These are phyloP conservation scores for Periconia macrospinosa DNA, from an alignment of 2,329 filamentous ascomycete genomes.

Conservation along the genomic window DNA sequence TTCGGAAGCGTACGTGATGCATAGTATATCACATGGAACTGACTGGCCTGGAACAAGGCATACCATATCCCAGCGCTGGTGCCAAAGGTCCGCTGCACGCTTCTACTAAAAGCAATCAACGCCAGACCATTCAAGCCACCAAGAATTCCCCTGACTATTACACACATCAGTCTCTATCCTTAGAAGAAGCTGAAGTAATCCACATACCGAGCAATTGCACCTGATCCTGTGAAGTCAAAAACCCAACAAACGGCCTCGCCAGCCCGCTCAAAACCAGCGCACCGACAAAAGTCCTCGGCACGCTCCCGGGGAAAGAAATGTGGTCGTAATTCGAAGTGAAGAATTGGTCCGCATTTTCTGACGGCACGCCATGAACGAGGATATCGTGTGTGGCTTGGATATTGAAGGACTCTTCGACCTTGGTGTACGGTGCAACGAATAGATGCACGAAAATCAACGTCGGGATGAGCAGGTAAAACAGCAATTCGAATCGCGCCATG, in stretches of 20 bases:
- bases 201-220: slow-evolving; percentile 59
- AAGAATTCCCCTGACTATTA: slow-evolving; percentile 70
- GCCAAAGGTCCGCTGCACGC: slow-evolving; percentile 70
- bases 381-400: slow-evolving; percentile 93
- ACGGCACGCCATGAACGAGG: slow-evolving; percentile 75
- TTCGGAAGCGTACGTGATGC: slow-evolving; percentile 90
- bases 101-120: slow-evolving; percentile 66
- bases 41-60: slow-evolving; percentile 72
- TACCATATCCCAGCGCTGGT: slow-evolving; percentile 74
- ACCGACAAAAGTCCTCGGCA: slow-evolving; percentile 88
- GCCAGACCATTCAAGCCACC: slow-evolving; percentile 74
- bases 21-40: slow-evolving; percentile 95
- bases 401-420: slow-evolving; percentile 98
- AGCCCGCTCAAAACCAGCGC: slow-evolving; percentile 73
- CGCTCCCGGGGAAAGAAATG: slow-evolving; percentile 84
- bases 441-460: slow-evolving; percentile 63
- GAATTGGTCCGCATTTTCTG: slow-evolving; percentile 54
- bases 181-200: background rate
- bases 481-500: slow-evolving; percentile 28
- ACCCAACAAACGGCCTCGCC: slow-evolving; percentile 65
- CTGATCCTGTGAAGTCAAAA: slow-evolving; percentile 60
- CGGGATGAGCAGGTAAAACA: slow-evolving; percentile 36
- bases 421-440: slow-evolving; percentile 80
- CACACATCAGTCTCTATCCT: background rate
- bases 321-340: slow-evolving; percentile 78